Conservation (phyloP, 495 filamentous ascomycete species). For the Astrocystis sublimbata region DNA sequence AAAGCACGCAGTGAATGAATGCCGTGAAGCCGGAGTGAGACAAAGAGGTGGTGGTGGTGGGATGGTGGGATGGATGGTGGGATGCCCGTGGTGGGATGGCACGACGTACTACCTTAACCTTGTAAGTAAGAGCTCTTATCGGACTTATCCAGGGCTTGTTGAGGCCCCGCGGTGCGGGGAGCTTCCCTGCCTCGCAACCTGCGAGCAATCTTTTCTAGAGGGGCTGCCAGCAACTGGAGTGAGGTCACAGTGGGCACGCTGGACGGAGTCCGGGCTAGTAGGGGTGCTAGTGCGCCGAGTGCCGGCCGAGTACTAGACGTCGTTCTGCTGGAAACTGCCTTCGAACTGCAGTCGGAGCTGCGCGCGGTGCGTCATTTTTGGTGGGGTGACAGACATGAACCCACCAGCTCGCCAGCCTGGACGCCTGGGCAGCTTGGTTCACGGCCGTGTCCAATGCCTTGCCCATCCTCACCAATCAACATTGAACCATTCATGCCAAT, state of each 20-base stretch:
- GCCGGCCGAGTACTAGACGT: not conserved
- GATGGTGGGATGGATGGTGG: not conserved
- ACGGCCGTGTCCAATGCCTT: not conserved
- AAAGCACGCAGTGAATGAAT: slow-evolving; percentile 5
- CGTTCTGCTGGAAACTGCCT: not conserved
- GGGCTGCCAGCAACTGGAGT: not conserved
- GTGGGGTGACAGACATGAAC: slow-evolving; percentile 6
- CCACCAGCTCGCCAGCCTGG: no score
- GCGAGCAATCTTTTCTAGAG: not conserved
- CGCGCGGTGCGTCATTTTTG: slow-evolving; percentile 14
- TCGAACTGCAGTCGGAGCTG: slow-evolving; percentile 13
- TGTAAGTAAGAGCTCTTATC: slow-evolving; percentile 19
- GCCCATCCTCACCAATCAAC: no score
- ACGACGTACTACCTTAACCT: no score
- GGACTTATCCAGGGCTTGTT: slow-evolving; percentile 1
- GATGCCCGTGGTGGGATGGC: slow-evolving; percentile 19
- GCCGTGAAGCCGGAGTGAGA: not conserved
- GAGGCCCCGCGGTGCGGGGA: slow-evolving; percentile 11
- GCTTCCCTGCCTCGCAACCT: not conserved
- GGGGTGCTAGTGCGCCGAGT: slow-evolving; percentile 11
- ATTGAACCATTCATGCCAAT: no score
- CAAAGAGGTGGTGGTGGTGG: not conserved
- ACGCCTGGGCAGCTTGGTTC: not conserved
- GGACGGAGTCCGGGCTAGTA: not conserved
- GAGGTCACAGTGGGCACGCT: slow-evolving; percentile 13